phyloP scores from a whole-genome alignment of 139 green algal genomes.

The Diplosphaera chodatii region DNA sequence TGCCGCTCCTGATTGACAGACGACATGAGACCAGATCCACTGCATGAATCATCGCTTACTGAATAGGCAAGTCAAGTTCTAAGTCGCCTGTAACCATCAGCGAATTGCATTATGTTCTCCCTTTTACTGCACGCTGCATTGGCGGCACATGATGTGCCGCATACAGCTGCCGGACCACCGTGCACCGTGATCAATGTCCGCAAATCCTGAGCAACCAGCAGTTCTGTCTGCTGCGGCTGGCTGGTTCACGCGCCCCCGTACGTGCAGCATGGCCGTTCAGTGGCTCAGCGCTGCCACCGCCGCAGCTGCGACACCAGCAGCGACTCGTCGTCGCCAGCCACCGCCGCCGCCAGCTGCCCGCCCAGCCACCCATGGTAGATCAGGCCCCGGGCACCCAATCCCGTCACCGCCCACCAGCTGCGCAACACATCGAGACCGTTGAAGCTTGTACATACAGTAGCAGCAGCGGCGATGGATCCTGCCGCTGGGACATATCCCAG shows the following conservation, averaged over 20 bases:
- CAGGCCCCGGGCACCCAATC: constrained; percentile 71
- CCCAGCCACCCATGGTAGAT: constrained; percentile 82
- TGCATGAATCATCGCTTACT: no score
- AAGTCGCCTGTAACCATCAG: no score
- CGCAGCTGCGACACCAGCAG: constrained; percentile 36
- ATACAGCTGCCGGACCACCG: no score
- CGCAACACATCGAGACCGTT: neutral
- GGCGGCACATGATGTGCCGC: neutral
- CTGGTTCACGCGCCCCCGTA: no score
- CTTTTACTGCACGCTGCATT: neutral
- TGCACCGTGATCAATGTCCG: no score
- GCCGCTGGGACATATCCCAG: neutral
- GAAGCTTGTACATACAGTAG: neutral
- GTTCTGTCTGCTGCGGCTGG: neutral
- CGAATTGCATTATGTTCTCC: neutral
- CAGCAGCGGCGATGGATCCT: neutral
- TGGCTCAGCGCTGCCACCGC: neutral
- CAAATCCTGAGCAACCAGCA: no score
- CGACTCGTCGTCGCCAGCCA: constrained; percentile 29
- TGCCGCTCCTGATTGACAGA: no score
- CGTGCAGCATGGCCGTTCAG: no score
- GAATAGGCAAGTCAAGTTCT: no score
- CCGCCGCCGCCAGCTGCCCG: constrained; percentile 44
- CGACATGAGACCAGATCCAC: no score
- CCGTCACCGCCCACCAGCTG: constrained; percentile 57